Evolutionary conservation across 805 yeast genomes (phyloP), one percentile per base, ranked within the genome.

Genomic region (Candida awuae): DNA sequence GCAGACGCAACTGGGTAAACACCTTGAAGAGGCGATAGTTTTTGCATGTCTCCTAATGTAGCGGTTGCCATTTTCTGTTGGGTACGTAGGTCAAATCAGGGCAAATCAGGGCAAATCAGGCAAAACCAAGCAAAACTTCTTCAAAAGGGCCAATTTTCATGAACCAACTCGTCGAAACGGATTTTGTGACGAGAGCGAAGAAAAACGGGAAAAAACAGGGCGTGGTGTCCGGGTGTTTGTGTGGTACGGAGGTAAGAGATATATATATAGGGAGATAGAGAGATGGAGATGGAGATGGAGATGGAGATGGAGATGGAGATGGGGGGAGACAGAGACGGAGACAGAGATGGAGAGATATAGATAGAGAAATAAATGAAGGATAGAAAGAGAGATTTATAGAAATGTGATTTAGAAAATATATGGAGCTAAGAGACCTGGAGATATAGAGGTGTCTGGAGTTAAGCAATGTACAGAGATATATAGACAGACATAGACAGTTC

Each of bases 21-120:
- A 31, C 71, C 73, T 32, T 84, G 80, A 45, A 77, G 63, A 13
- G 83, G 71, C 23, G 84, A 71, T 36, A 73, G 56, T 46, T 61
- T 55, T 52, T 77, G 75, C 48, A 78, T 66, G 53, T 79, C 84
- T 46, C 75, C 76, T 45, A 77, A 54, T 29, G 54, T 49, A 35
- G 57, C 41, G n/a, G n/a, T n/a, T 32, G 49, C 53, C 64, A 56
- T 61, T 51, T 19, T 31, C n/a, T 10, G 4, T 29, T 13, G 17
- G 28, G 28, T 5, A 7, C 13, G 25, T 13, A 25, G 10, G 28
- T 25, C 10, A 9, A 13, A 13, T 25, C n/a, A 12, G 13, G 12
- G 12, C 6, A 12, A 10, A 10, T 14, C 28, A 12, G 4, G 12
- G 6, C 10, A 5, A 6, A 14, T 25, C n/a, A 10, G 13, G 28